Evolutionary conservation across 768 basidiomycete genomes (phyloP), one percentile per base, ranked within the genome.

Genomic region (Boletus huronensis): DNA sequence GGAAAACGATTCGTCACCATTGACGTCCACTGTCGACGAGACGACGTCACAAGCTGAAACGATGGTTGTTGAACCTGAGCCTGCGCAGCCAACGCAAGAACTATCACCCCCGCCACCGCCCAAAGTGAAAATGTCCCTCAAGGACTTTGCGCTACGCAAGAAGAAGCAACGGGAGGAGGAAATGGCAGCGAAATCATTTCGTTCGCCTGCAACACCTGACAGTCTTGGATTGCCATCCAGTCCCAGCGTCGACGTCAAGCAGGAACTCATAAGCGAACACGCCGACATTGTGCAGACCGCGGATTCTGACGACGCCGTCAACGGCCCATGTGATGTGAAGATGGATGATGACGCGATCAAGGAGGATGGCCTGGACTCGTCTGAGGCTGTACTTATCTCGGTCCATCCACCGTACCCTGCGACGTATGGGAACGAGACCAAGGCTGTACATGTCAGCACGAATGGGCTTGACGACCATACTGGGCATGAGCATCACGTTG

Each of bases 91-190:
- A 23, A 11, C 46, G 34, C 59, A 39, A 17, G 66, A 61, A 5
- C 61, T 58, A 2, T 74, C 71, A 2, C 68, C 69, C 0, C 70
- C 67, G 13, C 70, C 71, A 6, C 69, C 69, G 13, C 80, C 81
- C 45, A 82, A 83, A 41, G 82, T 82, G 58, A 77, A 77, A 54
- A 60, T 83, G 67, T 80, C 83, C 0, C 64, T 85, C 45, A 80
- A 79, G 59, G 83, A 85, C 56, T 85, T 83, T 59, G 79, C 77
- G 29, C 52, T 79, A 29, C 68, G 83, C 52, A 82, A 77, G 75
- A 79, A 77, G 74, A 79, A 77, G 65, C 74, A 77, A 59, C 72
- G 75, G 50, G 79, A 81, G 58, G 77, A 80, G 58, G 74, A 75
- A 52, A 65, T 65, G 63, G 71, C 64, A 1, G 69, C 68, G 5